Base-by-base conservation (phyloP, 768 basidiomycete species). In the Boletus barrowsii region DNA sequence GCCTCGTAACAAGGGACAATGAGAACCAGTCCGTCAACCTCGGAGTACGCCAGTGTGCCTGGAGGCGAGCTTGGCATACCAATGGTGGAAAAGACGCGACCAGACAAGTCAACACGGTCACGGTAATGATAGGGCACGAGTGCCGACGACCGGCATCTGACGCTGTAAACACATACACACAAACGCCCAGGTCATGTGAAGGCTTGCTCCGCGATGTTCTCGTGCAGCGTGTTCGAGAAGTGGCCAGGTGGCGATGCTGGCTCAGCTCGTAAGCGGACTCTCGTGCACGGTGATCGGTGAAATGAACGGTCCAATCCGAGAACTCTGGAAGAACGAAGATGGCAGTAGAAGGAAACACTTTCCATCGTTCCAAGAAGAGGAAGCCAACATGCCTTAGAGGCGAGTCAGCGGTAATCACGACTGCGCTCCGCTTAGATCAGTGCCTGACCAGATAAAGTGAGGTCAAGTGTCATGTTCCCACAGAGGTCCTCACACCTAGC, bases 391-490 rank as follows among this genome's bases (percentile, higher is more conserved):
- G 55, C 61, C 60, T 61, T 67, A 65, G 47, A 52, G 56, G 63
- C 53, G 58, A 63, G 59, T 26, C 49, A 58, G 67, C 53, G 54
- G 59, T 65, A 55, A 59, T 71, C 56, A 61, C 53, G 33, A 58
- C 54, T 50, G 52, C 50, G 43, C 54, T 58, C 67, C 57, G 59
- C 48, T 54, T 44, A 58, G 56, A 56, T 64, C 56, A 60, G 67
- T 68, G 62, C 69, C 68, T 69, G 64, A 58, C 53, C 45, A 55
- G 60, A 62, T 69, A 64, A 58, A 58, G 57, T 61, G 62, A 61
- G 44, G 55, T 56, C 51, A 52, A 58, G 7, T 58, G 49, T 54
- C 39, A n/a, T 40, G 33, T 65, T 66, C 66, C 53, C 63, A 62
- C 55, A 60, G 42, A 42, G 36, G 14, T 55, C 30, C 44, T 49